A percentile compares a stretch with the other conserved stretches of the same genome.
These are phyloP conservation scores for Dissophora globulifera DNA, from an alignment of 192 early-diverging fungal species.

Conservation along the genomic window DNA sequence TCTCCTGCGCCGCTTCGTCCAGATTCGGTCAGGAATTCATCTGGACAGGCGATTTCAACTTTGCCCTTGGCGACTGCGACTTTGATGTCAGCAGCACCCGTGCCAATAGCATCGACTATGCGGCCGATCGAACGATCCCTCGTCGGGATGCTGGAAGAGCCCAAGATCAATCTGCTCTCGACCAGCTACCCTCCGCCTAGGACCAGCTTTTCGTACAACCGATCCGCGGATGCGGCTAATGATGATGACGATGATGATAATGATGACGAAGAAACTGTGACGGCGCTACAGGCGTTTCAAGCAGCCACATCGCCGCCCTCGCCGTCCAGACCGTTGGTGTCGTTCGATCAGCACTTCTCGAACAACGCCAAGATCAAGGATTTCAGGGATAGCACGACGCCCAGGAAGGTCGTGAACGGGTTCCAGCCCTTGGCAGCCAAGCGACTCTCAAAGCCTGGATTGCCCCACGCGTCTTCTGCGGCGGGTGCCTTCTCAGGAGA, in stretches of 20 bases:
- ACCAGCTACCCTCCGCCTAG: slow-evolving; percentile 48
- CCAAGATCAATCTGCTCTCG: slow-evolving; percentile 25
- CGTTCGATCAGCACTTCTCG: slow-evolving; percentile 48
- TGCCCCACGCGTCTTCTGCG: neutral
- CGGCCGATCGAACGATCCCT: no score
- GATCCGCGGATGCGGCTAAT: neutral
- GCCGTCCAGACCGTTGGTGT: slow-evolving; percentile 22
- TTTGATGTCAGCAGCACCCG: neutral
- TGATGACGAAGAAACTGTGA: no score
- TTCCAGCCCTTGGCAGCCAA: slow-evolving; percentile 50
- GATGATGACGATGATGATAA: neutral
- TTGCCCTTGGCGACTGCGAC: neutral
- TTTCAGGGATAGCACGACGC: slow-evolving; percentile 21
- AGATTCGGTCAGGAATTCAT: neutral
- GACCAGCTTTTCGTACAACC: slow-evolving; percentile 26
- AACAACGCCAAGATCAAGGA: slow-evolving; percentile 42
- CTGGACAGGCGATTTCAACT: no score
- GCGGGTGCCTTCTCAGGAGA: neutral
- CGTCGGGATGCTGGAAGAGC: slow-evolving; percentile 30
- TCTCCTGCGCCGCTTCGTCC: slow-evolving; percentile 12
- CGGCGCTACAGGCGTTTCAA: no score
- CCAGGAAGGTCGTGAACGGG: slow-evolving; percentile 36
- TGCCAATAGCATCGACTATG: neutral
- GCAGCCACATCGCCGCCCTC: slow-evolving; percentile 16
- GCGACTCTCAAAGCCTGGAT: slow-evolving; percentile 44